phyloP scores from a whole-genome alignment of 2,329 filamentous ascomycete species.

The Ceratocystiopsis sp. region DNA sequence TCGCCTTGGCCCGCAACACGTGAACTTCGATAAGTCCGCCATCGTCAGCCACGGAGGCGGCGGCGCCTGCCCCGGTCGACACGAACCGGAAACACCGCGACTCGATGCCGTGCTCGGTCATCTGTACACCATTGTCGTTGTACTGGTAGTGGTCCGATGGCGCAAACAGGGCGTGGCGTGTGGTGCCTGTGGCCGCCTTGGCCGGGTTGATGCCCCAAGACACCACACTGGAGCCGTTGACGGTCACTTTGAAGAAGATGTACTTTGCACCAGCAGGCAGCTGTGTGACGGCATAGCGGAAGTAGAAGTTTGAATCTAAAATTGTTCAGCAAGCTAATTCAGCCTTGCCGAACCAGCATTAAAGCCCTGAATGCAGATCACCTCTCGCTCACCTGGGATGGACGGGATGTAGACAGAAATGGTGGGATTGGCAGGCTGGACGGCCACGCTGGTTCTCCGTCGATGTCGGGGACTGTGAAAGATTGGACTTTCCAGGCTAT shows the following conservation, averaged over 20 bases:
- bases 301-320: constrained; percentile 33
- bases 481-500: background rate
- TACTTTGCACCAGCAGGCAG: constrained; percentile 19
- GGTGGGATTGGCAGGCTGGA: constrained; percentile 18
- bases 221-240: constrained; percentile 35
- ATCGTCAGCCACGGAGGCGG: constrained; percentile 28
- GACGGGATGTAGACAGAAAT: constrained; percentile 41
- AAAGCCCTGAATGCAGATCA: background rate
- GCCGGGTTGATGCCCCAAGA: constrained; percentile 33
- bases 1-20: constrained; percentile 32
- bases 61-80: constrained; percentile 16
- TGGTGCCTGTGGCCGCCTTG: constrained; percentile 19
- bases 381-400: constrained; percentile 24
- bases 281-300: constrained; percentile 28
- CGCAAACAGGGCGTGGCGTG: constrained; percentile 27
- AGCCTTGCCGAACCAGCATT: no score
- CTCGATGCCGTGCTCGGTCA: constrained; percentile 26
- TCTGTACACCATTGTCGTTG: constrained; percentile 19
- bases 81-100: constrained; percentile 33
- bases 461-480: constrained; percentile 4
- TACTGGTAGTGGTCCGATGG: constrained; percentile 24
- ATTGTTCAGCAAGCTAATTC: background rate
- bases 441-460: background rate
- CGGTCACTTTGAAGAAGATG: constrained; percentile 36
- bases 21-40: constrained; percentile 38